These are phyloP conservation scores for Arthroderma sp. DNA, from an alignment of 2,329 filamentous ascomycete genomes.

Conservation along the genomic window DNA sequence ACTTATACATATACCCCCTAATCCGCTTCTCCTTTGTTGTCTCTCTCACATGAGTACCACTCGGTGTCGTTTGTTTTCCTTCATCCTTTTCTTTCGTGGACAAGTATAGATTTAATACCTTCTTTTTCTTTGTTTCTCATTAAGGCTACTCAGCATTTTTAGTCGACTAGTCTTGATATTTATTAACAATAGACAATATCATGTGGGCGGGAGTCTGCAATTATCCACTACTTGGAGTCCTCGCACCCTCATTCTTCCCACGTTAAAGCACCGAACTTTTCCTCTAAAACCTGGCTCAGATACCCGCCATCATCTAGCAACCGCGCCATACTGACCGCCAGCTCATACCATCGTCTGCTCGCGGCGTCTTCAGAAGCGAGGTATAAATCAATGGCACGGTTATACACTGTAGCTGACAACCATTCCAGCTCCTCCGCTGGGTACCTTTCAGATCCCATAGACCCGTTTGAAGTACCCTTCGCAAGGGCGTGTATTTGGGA, in stretches of 20 bases:
- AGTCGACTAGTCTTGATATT: too few relatives aligned
- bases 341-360: conserved; percentile 25
- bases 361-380: conserved; percentile 17
- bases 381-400: conserved; percentile 43
- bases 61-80: too few relatives aligned
- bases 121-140: background rate
- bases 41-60: too few relatives aligned
- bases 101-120: background rate
- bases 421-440: conserved; percentile 44
- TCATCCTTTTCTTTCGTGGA: background rate
- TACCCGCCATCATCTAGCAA: conserved; percentile 15
- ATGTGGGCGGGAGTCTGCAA: too few relatives aligned
- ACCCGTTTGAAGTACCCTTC: conserved; percentile 11
- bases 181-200: too few relatives aligned
- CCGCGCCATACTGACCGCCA: conserved; percentile 23
- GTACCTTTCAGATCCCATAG: conserved; percentile 31
- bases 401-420: conserved; percentile 43
- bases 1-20: conserved; percentile 1
- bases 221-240: too few relatives aligned
- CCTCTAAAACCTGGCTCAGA: conserved; percentile 16
- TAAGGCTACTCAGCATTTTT: conserved; percentile 1
- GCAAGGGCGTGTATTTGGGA: conserved; percentile 21
- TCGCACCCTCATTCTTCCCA: conserved; percentile 7
- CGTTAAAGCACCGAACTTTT: conserved; percentile 18
- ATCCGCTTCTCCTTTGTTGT: background rate